phyloP scores from a whole-genome alignment of 768 basidiomycete genomes.

The Termitomyces sp. region DNA sequence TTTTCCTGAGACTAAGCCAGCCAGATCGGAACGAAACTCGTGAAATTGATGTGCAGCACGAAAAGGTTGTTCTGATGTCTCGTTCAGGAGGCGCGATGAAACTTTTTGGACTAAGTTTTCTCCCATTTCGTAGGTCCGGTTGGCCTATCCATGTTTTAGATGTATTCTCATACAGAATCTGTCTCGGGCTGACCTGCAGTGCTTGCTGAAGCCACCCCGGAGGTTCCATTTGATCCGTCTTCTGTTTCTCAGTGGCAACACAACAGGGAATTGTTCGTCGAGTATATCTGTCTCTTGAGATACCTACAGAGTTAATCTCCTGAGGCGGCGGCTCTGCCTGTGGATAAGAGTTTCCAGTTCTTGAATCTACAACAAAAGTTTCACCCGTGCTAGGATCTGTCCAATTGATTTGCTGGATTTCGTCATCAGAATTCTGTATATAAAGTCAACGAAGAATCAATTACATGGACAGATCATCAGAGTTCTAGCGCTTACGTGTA shows the following conservation, averaged over 20 bases:
- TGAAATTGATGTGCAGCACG: background rate
- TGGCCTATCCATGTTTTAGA: constrained; percentile 36
- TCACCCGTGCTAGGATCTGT: constrained; percentile 60
- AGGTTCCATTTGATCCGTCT: constrained; percentile 12
- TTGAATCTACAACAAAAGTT: constrained; percentile 56
- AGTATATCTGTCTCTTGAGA: constrained; percentile 9
- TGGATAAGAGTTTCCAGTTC: constrained; percentile 65
- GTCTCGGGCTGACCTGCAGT: constrained; percentile 41
- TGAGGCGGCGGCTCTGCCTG: constrained; percentile 17
- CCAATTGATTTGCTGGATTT: constrained; percentile 45
- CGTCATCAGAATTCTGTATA: constrained; percentile 17
- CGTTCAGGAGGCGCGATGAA: background rate
- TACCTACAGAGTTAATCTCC: background rate
- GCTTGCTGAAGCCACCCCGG: constrained; percentile 68
- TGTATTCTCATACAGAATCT: background rate
- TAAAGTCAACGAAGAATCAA: background rate
- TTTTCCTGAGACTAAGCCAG: constrained; percentile 7
- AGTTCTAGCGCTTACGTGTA: constrained; percentile 2
- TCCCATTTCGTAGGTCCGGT: constrained; percentile 47
- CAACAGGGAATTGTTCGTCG: constrained; percentile 24
- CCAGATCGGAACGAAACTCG: background rate
- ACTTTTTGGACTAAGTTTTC: constrained; percentile 46
- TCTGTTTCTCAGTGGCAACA: constrained; percentile 11
- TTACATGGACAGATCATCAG: background rate
- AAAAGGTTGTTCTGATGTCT: background rate